Percentiles rank a stretch among this genome's conserved stretches.
These are phyloP conservation scores for Licmophora abbreviata DNA, from an alignment of 108 stramenopile species.

Conservation along the genomic window DNA sequence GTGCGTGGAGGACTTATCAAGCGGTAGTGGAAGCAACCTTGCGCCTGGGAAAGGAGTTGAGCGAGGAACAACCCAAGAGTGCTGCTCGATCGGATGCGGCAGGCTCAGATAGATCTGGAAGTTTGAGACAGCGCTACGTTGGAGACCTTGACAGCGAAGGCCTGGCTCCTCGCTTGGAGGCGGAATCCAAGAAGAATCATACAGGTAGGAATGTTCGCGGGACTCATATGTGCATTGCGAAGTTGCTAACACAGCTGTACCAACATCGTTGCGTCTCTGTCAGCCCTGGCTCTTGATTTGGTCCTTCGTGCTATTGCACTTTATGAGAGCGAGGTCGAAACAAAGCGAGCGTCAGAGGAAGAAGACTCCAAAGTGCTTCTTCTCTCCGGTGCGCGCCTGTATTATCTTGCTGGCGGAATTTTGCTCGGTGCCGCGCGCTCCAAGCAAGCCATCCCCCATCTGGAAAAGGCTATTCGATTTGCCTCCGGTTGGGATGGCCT, in stretches of 20 bases:
- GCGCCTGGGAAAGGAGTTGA: slow-evolving; percentile 32
- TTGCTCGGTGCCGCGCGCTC: slow-evolving; percentile 38
- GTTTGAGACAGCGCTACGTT: slow-evolving; percentile 29
- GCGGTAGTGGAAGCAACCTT: slow-evolving; percentile 57
- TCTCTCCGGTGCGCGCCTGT: slow-evolving; percentile 39
- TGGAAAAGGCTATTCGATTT: slow-evolving; percentile 38
- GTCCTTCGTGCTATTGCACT: slow-evolving; percentile 49
- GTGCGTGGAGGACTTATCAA: slow-evolving; percentile 51
- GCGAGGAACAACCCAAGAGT: slow-evolving; percentile 1
- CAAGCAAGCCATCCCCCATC: slow-evolving; percentile 35
- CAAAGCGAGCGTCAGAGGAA: slow-evolving; percentile 6
- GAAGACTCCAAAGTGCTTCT: slow-evolving; percentile 16
- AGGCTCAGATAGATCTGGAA: not conserved
- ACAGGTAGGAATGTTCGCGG: slow-evolving; percentile 20
- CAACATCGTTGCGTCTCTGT: slow-evolving; percentile 1
- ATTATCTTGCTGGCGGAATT: slow-evolving; percentile 73
- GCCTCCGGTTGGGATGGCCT: slow-evolving; percentile 57
- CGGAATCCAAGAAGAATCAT: slow-evolving; percentile 43
- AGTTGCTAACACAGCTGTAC: slow-evolving; percentile 2
- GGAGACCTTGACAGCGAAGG: slow-evolving; percentile 43
- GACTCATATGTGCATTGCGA: not conserved
- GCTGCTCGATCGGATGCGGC: not conserved
- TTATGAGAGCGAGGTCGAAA: slow-evolving; percentile 29
- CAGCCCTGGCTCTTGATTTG: slow-evolving; percentile 44
- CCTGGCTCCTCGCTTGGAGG: slow-evolving; percentile 28